Evolutionary conservation across 2,329 filamentous ascomycete species (phyloP), one percentile per base, ranked within the genome.

Genomic region (Fusarium austroafricanum): DNA sequence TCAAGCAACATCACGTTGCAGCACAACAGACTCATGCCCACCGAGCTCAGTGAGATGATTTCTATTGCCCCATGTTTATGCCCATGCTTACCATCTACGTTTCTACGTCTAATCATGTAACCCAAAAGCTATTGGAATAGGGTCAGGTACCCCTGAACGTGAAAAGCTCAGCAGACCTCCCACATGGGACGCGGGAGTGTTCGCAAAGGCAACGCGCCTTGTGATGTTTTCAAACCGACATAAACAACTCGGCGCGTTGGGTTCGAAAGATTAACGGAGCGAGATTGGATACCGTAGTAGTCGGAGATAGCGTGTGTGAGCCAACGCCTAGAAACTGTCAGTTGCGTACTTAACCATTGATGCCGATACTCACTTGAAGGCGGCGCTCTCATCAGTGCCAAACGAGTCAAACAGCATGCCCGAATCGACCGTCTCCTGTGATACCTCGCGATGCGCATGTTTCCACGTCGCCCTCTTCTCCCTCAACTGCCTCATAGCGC

Each of bases 211-310:
- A 63, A 62, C 63, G 64, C 61, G 70, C 53, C 71, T 6, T 75
- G 77, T 33, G 78, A 67, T 67, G 86, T 84, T 75, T 87, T 88
- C 64, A 95, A 82, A 5, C 92, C 92, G 21, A 97, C 90, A 73
- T 96, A 97, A 10, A 96, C 93, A 65, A 96, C 91, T 51, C 92
- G 87, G 52, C 90, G 87, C 15, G 89, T 86, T 4, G 93, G 90
- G 68, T 89, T 84, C 31, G 89, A 89, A 2, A 90, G 85, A 0
- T 91, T 91, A 61, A 95, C 87, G 6, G 92, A 94, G 82, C 90
- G 93, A 20, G 94, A 97, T 63, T 89, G 87, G 57, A 97, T 85
- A 43, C 94, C 94, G 76, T 98, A 98, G 78, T 98, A 98, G 39
- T 91, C 88, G 11, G 93, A 95, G 67, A 98, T 94, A 59, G 92